Percentiles rank a stretch among this genome's conserved stretches.
Conservation (phyloP, 148 eudicot species). For the Euryodendron excelsum region DNA sequence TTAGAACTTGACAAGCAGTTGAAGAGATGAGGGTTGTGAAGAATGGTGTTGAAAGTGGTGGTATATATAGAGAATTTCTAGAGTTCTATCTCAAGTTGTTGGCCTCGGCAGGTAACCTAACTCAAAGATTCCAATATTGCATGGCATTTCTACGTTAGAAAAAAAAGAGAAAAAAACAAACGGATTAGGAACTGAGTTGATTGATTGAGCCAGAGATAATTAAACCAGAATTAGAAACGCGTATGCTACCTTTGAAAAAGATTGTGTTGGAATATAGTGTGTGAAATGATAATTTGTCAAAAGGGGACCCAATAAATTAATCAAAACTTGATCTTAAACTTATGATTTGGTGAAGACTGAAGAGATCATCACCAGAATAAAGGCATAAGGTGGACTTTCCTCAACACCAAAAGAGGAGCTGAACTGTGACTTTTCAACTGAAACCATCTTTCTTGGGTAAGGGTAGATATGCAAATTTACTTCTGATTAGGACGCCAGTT, state of each 20-base stretch:
- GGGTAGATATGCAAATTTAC: neutral
- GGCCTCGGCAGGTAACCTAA: conserved; percentile 17
- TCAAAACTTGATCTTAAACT: neutral
- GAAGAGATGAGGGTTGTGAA: neutral
- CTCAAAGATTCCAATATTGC: conserved; percentile 16
- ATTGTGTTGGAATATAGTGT: no score
- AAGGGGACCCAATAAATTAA: neutral
- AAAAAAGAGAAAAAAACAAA: neutral
- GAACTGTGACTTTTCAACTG: neutral
- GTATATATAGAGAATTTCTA: conserved; percentile 1
- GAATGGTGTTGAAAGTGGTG: neutral
- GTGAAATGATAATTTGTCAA: neutral
- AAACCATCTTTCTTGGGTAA: neutral
- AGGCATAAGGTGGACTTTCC: neutral
- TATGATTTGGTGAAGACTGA: conserved; percentile 11
- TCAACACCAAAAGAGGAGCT: no score
- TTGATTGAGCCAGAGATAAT: no score
- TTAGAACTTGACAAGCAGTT: neutral
- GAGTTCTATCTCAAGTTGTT: neutral
- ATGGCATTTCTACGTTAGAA: conserved; percentile 14
- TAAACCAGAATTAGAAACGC: no score
- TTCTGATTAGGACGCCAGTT: no score
- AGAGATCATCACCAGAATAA: neutral
- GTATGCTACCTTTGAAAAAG: no score
- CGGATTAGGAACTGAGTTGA: neutral